Base-by-base conservation (phyloP, 202 grass and related monocot genomes). In the Carex sylvatica region DNA sequence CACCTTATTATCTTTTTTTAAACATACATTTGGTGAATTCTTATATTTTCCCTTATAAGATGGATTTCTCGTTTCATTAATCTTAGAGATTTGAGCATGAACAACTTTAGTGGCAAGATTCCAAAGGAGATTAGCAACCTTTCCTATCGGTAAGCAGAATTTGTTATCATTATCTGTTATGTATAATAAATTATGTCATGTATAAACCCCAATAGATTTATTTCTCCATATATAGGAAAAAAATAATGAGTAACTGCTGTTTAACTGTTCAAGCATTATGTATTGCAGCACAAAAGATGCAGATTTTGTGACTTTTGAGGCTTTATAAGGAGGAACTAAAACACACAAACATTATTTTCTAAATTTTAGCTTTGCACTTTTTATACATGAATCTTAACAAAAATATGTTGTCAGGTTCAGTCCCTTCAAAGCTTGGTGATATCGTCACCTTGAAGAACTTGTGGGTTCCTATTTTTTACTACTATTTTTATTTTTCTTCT, bases 351-450 rank as follows among this genome's bases (percentile, higher is more conserved):
- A 80, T 14, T 81, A 20, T 11, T 64, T 63, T 52, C 20, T 74
- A 53, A 19, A 44, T 31, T 67, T 55, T 54, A 44, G 61, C 55
- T 53, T 68, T 82, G 44, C 26, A 56, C n/a, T n/a, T n/a, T n/a
- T n/a, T n/a, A n/a, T n/a, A n/a, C n/a, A n/a, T n/a, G n/a, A n/a
- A n/a, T n/a, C 42, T 82, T 33, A 82, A 46, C 61, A 82, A 82
- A 82, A 82, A 82, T 26, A 19, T 82, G 63, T 82, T 82, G 24
- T 82, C 80, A 69, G 80, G 61, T 53, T 33, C 62, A 52, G 62
- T 82, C 36, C 73, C 52, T 58, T 36, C 80, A 67, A 4, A 53
- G 16, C 26, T 82, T 35, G 61, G 61, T 6, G 13, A 64, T 82
- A 47, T 82, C 62, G 5, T 0, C 80, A 28, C 7, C 9, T 82